A percentile compares a stretch with the other conserved stretches of the same genome.
Conservation (phyloP, 306 rosid genomes). For the Inga leiocalycina region DNA sequence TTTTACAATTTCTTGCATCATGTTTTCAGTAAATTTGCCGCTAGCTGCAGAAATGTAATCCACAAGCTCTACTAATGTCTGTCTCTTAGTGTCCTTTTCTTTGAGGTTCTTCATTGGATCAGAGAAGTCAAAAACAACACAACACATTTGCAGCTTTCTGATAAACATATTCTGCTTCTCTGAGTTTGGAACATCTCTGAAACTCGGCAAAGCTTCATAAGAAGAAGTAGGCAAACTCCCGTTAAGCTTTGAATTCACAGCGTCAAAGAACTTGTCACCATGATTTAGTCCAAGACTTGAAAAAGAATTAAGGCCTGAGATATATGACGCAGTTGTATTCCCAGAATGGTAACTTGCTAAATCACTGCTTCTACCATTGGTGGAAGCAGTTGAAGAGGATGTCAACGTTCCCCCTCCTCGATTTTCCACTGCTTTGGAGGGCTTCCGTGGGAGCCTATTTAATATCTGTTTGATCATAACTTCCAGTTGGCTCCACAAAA, state of each 20-base stretch:
- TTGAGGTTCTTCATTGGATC: conserved; percentile 78
- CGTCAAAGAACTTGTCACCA: conserved; percentile 59
- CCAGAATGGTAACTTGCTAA: conserved; percentile 49
- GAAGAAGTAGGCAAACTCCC: conserved; percentile 59
- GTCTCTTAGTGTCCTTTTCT: conserved; percentile 91
- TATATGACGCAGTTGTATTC: conserved; percentile 48
- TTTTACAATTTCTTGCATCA: conserved; percentile 76
- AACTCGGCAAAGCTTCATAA: conserved; percentile 83
- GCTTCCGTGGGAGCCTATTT: conserved; percentile 87
- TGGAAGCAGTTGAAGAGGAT: conserved; percentile 64
- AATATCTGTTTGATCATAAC: conserved; percentile 92
- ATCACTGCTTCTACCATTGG: conserved; percentile 59
- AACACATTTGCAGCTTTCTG: conserved; percentile 84
- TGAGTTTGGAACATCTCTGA: conserved; percentile 80
- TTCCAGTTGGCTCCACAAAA: conserved; percentile 38
- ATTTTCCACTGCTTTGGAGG: conserved; percentile 74
- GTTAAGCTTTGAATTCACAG: conserved; percentile 66
- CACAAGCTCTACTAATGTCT: conserved; percentile 87
- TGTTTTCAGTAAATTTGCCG: conserved; percentile 78
- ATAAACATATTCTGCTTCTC: conserved; percentile 86
- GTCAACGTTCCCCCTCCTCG: conserved; percentile 79
- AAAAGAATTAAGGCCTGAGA: conserved; percentile 55
- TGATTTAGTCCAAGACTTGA: conserved; percentile 57
- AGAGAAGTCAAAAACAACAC: conserved; percentile 74
- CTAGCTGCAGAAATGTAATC: conserved; percentile 82